These are phyloP conservation scores for Buddleja alternifolia DNA, from an alignment of 257 asterid species.

Conservation along the genomic window DNA sequence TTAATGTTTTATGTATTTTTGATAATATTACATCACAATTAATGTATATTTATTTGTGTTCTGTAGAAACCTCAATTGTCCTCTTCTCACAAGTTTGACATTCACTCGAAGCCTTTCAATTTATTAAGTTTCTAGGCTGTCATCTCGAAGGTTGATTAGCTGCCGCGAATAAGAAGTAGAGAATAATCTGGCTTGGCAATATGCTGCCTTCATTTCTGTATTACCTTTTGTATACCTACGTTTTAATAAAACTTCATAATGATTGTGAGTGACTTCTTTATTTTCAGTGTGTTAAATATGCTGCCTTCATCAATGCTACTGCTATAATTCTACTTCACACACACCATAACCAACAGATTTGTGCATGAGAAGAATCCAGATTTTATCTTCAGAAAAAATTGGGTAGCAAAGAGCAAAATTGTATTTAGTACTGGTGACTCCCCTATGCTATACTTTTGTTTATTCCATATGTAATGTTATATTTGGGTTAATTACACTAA, in stretches of 20 bases:
- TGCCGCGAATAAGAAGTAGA: background rate
- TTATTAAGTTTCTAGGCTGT: conserved; percentile 18
- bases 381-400: too few species aligned
- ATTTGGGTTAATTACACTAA: too few species aligned
- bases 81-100: conserved; percentile 41
- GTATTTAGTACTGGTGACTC: too few species aligned
- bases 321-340: too few species aligned
- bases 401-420: too few species aligned
- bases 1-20: background rate
- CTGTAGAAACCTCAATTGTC: conserved; percentile 58
- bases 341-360: too few species aligned
- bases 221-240: background rate
- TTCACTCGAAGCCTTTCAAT: conserved; percentile 38
- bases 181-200: background rate
- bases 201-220: background rate
- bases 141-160: background rate
- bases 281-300: conserved; percentile 5
- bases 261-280: background rate
- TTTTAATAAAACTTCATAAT: background rate
- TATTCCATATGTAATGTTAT: too few species aligned
- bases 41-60: conserved; percentile 5
- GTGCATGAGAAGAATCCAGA: too few species aligned
- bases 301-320: too few species aligned
- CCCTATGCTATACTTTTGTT: too few species aligned
- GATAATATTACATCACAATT: background rate